These are phyloP conservation scores for Fusarium oxysporum DNA, from an alignment of 2,329 filamentous ascomycete species.

Conservation along the genomic window DNA sequence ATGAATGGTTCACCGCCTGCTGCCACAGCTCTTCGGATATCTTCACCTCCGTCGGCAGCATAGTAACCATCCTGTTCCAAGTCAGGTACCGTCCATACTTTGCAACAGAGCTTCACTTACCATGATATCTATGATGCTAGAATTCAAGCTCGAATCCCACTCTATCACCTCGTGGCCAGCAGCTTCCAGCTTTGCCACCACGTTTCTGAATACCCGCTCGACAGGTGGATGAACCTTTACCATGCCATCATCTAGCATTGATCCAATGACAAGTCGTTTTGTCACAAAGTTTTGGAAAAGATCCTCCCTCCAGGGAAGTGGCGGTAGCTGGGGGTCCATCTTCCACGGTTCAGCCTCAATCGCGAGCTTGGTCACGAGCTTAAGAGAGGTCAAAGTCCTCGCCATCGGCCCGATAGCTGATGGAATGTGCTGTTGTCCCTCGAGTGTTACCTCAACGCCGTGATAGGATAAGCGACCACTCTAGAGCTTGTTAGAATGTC, in stretches of 20 bases:
- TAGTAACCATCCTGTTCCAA: neutral
- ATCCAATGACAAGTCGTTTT: neutral
- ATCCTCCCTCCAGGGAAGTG: neutral
- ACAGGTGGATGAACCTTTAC: neutral
- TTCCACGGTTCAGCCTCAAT: neutral
- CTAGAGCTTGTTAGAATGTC: neutral
- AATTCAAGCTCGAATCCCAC: neutral
- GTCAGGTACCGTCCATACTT: rapidly evolving
- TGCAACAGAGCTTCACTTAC: neutral
- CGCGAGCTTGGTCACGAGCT: neutral
- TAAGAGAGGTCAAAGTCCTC: neutral
- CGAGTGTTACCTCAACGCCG: neutral
- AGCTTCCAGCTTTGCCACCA: neutral
- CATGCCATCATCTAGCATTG: neutral
- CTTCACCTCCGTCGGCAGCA: neutral
- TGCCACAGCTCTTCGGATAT: neutral
- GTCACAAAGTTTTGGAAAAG: neutral
- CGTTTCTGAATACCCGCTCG: neutral
- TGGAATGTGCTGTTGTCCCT: neutral
- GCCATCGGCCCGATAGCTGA: neutral
- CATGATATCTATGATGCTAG: neutral
- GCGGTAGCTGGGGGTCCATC: neutral
- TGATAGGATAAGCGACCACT: neutral
- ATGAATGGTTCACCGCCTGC: neutral
- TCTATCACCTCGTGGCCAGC: neutral